Evolutionary conservation across 2,329 filamentous ascomycete genomes (phyloP).

Genomic region (Fusarium brevicatenulatum): DNA sequence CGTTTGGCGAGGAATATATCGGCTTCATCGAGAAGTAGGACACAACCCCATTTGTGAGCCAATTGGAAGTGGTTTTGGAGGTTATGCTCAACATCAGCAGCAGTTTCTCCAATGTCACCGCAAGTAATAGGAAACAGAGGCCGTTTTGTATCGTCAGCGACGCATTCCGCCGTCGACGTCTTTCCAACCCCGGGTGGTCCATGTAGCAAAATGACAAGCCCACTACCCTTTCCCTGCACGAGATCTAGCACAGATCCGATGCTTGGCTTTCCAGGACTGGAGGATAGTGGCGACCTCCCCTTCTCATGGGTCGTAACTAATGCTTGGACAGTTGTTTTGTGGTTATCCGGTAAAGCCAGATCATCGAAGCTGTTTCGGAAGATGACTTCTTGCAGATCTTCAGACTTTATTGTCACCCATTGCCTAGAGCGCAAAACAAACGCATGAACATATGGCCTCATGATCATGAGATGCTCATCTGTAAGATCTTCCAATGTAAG

Average conservation of each 20-base stretch:
- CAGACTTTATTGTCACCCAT: background rate
- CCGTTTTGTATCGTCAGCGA: background rate
- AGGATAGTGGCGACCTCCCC: background rate
- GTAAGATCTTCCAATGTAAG: too few relatives aligned
- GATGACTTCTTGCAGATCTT: background rate
- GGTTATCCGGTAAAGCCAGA: background rate
- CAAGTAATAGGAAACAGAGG: background rate
- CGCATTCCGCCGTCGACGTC: background rate
- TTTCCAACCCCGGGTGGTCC: background rate
- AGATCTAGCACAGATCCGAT: background rate
- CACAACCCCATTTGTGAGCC: background rate
- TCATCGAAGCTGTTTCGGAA: background rate
- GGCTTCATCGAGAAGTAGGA: background rate
- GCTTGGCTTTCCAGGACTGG: background rate
- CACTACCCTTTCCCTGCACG: background rate
- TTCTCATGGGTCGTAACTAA: background rate
- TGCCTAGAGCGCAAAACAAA: background rate
- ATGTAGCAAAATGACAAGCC: background rate
- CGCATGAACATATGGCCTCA: too few relatives aligned
- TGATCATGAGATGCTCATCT: too few relatives aligned
- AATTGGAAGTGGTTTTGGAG: background rate
- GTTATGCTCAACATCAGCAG: background rate
- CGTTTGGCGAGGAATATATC: background rate
- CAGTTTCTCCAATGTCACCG: background rate
- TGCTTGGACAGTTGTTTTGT: background rate